A percentile compares a stretch with the other conserved stretches of the same genome.
Conservation (phyloP, 495 filamentous ascomycete species). For the Lophium mytilinum region DNA sequence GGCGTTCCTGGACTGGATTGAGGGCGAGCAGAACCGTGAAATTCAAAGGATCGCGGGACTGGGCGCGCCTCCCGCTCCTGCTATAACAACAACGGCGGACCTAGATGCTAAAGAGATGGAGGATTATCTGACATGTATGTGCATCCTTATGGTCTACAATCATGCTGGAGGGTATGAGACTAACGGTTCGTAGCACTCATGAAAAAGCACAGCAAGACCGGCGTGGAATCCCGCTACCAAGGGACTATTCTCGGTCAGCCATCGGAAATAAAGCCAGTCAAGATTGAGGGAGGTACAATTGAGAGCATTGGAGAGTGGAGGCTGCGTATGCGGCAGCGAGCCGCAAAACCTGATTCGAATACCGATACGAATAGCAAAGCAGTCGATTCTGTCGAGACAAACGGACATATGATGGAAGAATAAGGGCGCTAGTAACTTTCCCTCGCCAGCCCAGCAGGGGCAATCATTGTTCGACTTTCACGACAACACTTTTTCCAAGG, state of each 20-base stretch:
- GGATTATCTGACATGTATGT: slow-evolving; percentile 62
- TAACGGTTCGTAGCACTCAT: slow-evolving; percentile 45
- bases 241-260: slow-evolving; percentile 69
- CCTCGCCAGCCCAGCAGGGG: neutral
- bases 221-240: slow-evolving; percentile 70
- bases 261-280: slow-evolving; percentile 56
- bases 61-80: slow-evolving; percentile 19
- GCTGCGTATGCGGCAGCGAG: slow-evolving; percentile 9
- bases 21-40: slow-evolving; percentile 57
- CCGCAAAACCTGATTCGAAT: slow-evolving; percentile 1
- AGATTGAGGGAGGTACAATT: slow-evolving; percentile 62
- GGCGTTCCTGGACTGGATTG: slow-evolving; percentile 65
- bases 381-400: neutral
- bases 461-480: neutral
- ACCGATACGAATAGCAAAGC: neutral
- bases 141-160: neutral
- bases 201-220: slow-evolving; percentile 76
- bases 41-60: slow-evolving; percentile 62
- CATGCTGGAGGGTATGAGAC: neutral
- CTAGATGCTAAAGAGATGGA: slow-evolving; percentile 47
- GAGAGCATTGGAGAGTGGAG: slow-evolving; percentile 62
- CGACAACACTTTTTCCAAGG: too few species aligned
- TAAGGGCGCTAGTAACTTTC: neutral
- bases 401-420: neutral
- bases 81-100: slow-evolving; percentile 34